These are phyloP conservation scores for Wallacemonas sp. DNA, from an alignment of 208 protist genomes.

Conservation along the genomic window DNA sequence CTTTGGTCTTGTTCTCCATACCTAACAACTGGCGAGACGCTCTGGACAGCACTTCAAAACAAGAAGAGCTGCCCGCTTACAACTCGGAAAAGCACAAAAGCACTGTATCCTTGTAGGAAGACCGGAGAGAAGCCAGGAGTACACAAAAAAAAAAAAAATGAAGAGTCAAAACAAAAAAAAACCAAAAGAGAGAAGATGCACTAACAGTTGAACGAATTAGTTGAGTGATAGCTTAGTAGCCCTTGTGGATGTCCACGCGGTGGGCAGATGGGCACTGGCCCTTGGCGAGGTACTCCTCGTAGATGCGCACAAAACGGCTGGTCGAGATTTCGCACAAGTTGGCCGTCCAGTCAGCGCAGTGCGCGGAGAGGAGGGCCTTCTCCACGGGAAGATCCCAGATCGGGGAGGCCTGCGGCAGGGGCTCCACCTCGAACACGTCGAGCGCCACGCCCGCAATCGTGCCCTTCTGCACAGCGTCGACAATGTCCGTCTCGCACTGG, in stretches of 20 bases:
- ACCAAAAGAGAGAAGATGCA: conserved; percentile 12
- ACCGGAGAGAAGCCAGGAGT: too few relatives aligned
- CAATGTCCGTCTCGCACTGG: conserved; percentile 66
- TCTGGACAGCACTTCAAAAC: too few relatives aligned
- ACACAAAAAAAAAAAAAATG: conserved; percentile 20
- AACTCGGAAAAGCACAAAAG: too few relatives aligned
- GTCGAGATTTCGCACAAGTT: conserved; percentile 22
- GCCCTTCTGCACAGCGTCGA: conserved; percentile 54
- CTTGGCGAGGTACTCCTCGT: conserved; percentile 24
- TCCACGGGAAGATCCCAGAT: conserved; percentile 68
- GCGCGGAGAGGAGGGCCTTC: conserved; percentile 68
- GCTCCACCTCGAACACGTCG: conserved; percentile 85
- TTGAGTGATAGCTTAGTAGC: conserved; percentile 20
- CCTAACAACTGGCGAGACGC: too few relatives aligned
- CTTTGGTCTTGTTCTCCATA: too few relatives aligned
- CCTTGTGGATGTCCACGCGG: conserved; percentile 26
- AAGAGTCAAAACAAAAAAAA: conserved; percentile 20
- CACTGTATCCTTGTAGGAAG: too few relatives aligned
- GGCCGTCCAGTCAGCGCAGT: conserved; percentile 62
- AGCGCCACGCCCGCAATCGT: conserved; percentile 75
- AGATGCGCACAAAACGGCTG: conserved; percentile 35
- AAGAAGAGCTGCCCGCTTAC: too few relatives aligned
- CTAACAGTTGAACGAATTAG: neutral
- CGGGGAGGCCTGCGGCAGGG: conserved; percentile 58
- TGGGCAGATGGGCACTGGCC: conserved; percentile 12